These are phyloP conservation scores for Avena insularis DNA, from an alignment of 176 grass and related monocot species.

Conservation along the genomic window DNA sequence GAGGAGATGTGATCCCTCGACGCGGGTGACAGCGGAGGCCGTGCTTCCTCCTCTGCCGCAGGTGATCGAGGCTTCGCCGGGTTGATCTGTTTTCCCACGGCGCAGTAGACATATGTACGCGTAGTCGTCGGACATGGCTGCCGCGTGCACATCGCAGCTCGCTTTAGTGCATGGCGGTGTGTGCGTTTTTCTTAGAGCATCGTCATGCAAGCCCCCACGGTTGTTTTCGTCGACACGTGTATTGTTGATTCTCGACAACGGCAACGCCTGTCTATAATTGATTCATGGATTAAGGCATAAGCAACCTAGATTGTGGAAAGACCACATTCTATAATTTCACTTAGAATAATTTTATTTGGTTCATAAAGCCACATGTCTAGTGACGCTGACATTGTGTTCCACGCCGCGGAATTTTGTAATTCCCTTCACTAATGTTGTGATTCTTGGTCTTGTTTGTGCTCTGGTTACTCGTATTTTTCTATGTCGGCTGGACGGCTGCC, in stretches of 20 bases:
- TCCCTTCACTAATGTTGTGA: not conserved
- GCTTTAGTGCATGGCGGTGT: not conserved
- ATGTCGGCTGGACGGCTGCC: too few species aligned
- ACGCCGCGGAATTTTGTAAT: slow-evolving; percentile 2
- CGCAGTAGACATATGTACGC: not conserved
- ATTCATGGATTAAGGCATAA: slow-evolving; percentile 21
- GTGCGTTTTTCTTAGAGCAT: slow-evolving; percentile 35
- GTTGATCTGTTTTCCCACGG: too few species aligned
- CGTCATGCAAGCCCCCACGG: not conserved
- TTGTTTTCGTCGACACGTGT: too few species aligned
- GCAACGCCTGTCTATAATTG: slow-evolving; percentile 15
- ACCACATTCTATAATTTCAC: too few species aligned
- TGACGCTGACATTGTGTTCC: slow-evolving; percentile 17
- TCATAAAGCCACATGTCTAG: slow-evolving; percentile 4
- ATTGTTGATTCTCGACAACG: too few species aligned
- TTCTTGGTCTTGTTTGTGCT: not conserved
- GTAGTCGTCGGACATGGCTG: slow-evolving; percentile 36
- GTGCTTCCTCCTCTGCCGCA: too few species aligned
- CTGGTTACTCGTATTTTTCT: too few species aligned
- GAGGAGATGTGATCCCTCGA: too few species aligned
- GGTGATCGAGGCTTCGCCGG: too few species aligned
- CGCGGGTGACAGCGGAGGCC: too few species aligned
- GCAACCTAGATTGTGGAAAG: not conserved
- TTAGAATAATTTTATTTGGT: not conserved
- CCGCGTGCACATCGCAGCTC: not conserved